Percentiles rank a stretch among this genome's conserved stretches.
Evolutionary conservation across 1,139 yeast genomes (phyloP).

Genomic region (Kodamaea derodonti): DNA sequence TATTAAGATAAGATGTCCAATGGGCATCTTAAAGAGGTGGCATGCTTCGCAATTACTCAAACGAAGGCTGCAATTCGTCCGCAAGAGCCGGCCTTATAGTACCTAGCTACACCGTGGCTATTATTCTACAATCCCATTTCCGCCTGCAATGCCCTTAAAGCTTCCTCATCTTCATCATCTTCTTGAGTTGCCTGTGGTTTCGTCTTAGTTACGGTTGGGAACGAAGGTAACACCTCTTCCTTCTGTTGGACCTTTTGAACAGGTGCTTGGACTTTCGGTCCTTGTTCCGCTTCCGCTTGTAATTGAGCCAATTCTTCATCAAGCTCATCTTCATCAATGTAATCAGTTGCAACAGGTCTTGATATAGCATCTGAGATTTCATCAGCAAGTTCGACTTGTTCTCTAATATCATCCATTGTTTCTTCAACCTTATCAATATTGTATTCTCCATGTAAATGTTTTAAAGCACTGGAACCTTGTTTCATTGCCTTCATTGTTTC

Average conservation of each 20-base stretch:
- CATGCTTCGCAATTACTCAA: too few species aligned
- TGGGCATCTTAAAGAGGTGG: too few species aligned
- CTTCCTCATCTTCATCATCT: slow-evolving; percentile 89
- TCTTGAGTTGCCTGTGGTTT: slow-evolving; percentile 32
- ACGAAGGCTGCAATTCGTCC: too few species aligned
- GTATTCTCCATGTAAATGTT: slow-evolving; percentile 91
- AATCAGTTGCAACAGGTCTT: slow-evolving; percentile 80
- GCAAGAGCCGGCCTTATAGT: too few species aligned
- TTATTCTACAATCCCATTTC: slow-evolving; percentile 95
- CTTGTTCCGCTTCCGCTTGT: slow-evolving; percentile 64
- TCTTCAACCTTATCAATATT: slow-evolving; percentile 95
- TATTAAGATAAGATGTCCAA: too few species aligned
- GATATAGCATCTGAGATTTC: slow-evolving; percentile 96
- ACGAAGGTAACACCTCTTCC: slow-evolving; percentile 40
- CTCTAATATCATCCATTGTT: slow-evolving; percentile 98
- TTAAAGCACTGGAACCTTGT: slow-evolving; percentile 96
- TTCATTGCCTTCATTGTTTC: slow-evolving; percentile 99
- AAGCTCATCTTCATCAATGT: slow-evolving; percentile 72
- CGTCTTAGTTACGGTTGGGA: slow-evolving; percentile 42
- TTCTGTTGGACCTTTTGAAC: slow-evolving; percentile 11
- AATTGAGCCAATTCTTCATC: slow-evolving; percentile 87
- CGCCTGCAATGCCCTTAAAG: slow-evolving; percentile 82
- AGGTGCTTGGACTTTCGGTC: slow-evolving; percentile 14
- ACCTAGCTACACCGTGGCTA: too few species aligned
- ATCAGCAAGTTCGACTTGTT: slow-evolving; percentile 91